Conservation (phyloP, 2,329 filamentous ascomycete species). For the Colletotrichum chlorophyti region DNA sequence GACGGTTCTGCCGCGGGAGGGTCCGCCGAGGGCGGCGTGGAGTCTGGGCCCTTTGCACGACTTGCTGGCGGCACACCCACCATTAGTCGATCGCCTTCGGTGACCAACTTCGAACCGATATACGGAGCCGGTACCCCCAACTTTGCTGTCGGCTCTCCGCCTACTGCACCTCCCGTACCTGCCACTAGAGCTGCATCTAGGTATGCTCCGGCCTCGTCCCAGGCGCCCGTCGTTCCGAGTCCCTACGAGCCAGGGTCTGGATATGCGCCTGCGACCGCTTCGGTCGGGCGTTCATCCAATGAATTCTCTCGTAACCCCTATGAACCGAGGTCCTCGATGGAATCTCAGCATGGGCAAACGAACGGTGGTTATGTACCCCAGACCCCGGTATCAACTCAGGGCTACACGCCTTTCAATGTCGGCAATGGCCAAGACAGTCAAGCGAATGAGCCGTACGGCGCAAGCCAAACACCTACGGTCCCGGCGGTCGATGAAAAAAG, state of each 20-base stretch:
- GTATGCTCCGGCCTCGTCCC: conserved; percentile 51
- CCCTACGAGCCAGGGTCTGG: conserved; percentile 4
- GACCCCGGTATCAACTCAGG: conserved; percentile 36
- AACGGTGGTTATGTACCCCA: conserved; percentile 40
- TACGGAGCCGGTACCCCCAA: conserved; percentile 64
- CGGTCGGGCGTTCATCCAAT: conserved; percentile 30
- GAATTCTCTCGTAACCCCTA: conserved; percentile 36
- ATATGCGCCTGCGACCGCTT: not conserved
- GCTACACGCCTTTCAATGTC: conserved; percentile 35
- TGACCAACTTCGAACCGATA: conserved; percentile 70
- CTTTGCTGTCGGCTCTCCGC: conserved; percentile 37
- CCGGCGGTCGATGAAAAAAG: not conserved
- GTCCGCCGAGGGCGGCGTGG: conserved; percentile 61
- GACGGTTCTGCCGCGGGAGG: conserved; percentile 67
- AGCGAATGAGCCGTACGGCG: conserved; percentile 30
- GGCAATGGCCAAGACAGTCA: conserved; percentile 8
- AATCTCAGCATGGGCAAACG: conserved; percentile 41
- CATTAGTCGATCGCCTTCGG: conserved; percentile 76
- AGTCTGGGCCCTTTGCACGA: conserved; percentile 81
- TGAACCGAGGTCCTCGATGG: conserved; percentile 49
- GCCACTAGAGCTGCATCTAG: conserved; percentile 56
- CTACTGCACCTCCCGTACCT: conserved; percentile 42
- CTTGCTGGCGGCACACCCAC: conserved; percentile 79
- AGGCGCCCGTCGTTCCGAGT: conserved; percentile 34
- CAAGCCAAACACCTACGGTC: conserved; percentile 1